Base-by-base conservation (phyloP, 805 yeast genomes). In the Candida boleticola region DNA sequence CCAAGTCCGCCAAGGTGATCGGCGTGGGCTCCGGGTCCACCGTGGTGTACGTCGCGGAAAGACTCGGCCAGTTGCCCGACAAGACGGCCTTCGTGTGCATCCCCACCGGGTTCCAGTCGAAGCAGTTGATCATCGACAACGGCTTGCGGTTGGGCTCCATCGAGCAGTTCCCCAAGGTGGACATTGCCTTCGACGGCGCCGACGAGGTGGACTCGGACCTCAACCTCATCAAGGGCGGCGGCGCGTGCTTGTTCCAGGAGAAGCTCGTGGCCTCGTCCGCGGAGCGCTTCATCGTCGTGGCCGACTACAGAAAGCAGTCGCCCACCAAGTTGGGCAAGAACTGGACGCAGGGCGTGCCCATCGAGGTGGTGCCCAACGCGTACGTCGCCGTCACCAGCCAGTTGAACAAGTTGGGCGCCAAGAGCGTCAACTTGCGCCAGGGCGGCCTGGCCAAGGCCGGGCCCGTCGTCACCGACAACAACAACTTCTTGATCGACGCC, bases 1-100 rank as follows among this genome's bases (percentile, higher is more conserved):
- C 87, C 26, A 62, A 74, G 18, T 52, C 68, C 29, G 88, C 89
- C 49, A 80, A 76, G 53, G 84, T 88, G 13, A 76, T 93, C 14
- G 99, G 99, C 31, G 81, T 93, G 47, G 99, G 99, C 10, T 88
- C 97, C 19, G 99, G 99, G 1, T 85, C 96, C 18, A 93, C 99
- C 0, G 99, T 93, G 3, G 86, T 93, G n/a, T 93, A 88, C 61
- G 96, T 86, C 45, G 99, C 97, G 19, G 98, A 93, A 63, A 76
- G 97, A 56, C 76, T 93, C 43, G 96, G 95, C 6, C 89, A 85
- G 63, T 65, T 77, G 45, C 42, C 57, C 27, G 66, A 74, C 51
- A 79, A 83, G 55, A 53, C 59, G 20, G 60, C 76, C 33, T 81
- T 87, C 50, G 77, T 81, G 25, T 93, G 96, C 65, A 81, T 93